Evolutionary conservation across 2,329 filamentous ascomycete species (phyloP).

Genomic region (Colletotrichum higginsianum): DNA sequence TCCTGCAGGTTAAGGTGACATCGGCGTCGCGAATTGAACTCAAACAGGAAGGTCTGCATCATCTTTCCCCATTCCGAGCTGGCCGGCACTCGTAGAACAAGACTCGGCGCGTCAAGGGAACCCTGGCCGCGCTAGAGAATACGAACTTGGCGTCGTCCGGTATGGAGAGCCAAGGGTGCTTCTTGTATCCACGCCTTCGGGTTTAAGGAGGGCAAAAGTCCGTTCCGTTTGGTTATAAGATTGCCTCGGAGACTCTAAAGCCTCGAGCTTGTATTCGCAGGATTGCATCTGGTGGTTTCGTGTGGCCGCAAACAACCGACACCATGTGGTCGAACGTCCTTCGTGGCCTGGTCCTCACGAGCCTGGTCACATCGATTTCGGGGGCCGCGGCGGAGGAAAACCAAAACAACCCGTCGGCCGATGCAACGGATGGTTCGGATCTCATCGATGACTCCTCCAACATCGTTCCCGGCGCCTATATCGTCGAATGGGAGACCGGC

Average conservation of each 20-base stretch:
- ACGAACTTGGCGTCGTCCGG: slow-evolving; percentile 18
- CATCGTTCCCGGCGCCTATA: slow-evolving; percentile 44
- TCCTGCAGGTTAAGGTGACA: slow-evolving; percentile 1
- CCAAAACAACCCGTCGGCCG: not conserved
- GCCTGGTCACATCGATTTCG: too few species aligned
- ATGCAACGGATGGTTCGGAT: not conserved
- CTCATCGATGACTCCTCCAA: not conserved
- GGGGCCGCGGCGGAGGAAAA: too few species aligned
- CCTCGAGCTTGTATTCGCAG: too few species aligned
- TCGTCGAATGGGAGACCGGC: slow-evolving; percentile 45
- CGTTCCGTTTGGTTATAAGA: too few species aligned
- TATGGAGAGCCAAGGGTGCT: not conserved
- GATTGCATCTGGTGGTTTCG: too few species aligned
- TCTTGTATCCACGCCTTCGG: not conserved
- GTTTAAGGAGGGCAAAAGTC: not conserved
- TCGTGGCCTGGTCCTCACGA: too few species aligned
- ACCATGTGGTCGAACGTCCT: too few species aligned
- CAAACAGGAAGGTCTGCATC: slow-evolving; percentile 1
- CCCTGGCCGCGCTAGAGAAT: slow-evolving; percentile 5
- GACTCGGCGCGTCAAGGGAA: not conserved
- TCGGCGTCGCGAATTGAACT: not conserved
- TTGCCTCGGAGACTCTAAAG: not conserved
- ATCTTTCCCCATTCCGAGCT: not conserved
- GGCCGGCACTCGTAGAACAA: not conserved
- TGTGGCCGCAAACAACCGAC: too few species aligned